Percentiles rank a stretch among this genome's conserved stretches.
Conservation (phyloP, 768 basidiomycete species). For the Suillus ampliporus region DNA sequence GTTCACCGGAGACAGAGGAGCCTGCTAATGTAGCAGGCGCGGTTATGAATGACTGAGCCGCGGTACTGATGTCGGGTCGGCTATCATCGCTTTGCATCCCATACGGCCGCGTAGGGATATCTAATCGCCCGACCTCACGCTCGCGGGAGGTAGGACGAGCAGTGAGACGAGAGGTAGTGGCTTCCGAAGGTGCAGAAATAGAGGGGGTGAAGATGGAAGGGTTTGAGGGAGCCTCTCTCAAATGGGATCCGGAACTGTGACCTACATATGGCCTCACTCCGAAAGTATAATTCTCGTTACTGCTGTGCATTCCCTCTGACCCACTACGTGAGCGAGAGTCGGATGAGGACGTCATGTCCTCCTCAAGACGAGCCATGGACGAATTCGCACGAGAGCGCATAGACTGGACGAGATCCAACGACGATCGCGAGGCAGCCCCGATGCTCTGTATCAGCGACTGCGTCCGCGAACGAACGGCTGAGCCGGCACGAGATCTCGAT, state of each 20-base stretch:
- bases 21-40: constrained; percentile 64
- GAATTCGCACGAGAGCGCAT: constrained; percentile 64
- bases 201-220: constrained; percentile 19
- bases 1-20: constrained; percentile 56
- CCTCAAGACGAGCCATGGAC: constrained; percentile 72
- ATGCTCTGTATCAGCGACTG: constrained; percentile 73
- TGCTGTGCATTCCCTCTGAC: constrained; percentile 52
- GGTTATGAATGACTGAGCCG: constrained; percentile 71
- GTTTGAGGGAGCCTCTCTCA: constrained; percentile 22
- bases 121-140: constrained; percentile 27
- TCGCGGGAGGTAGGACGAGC: constrained; percentile 21
- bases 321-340: constrained; percentile 46
- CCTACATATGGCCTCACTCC: constrained; percentile 38
- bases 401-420: constrained; percentile 58
- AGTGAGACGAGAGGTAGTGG: constrained; percentile 30
- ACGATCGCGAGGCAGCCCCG: constrained; percentile 63
- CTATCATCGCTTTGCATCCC: constrained; percentile 38
- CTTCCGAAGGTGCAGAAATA: constrained; percentile 30
- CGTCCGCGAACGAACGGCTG: constrained; percentile 63
- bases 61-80: constrained; percentile 70
- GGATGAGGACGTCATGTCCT: constrained; percentile 47
- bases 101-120: constrained; percentile 30
- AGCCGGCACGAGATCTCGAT: constrained; percentile 50
- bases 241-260: constrained; percentile 21
- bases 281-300: constrained; percentile 77